These are phyloP conservation scores for Scleromitrula shiraiana DNA, from an alignment of 2,329 filamentous ascomycete species.

Conservation along the genomic window DNA sequence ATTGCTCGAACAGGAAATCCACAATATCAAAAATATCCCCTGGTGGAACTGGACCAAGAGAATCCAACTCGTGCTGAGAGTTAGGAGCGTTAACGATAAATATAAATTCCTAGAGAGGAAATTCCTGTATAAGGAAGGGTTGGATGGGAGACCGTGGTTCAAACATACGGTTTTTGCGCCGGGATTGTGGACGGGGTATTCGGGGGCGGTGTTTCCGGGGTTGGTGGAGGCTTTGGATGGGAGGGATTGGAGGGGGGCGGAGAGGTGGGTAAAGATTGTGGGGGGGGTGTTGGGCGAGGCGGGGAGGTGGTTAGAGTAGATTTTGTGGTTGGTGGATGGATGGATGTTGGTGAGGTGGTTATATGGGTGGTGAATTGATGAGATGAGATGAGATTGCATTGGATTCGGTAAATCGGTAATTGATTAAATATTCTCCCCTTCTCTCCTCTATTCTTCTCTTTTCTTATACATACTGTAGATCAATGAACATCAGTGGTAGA, in stretches of 20 bases:
- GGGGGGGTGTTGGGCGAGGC: constrained; percentile 23
- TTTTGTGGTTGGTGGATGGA: background rate
- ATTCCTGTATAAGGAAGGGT: constrained; percentile 66
- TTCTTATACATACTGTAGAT: too few relatives aligned
- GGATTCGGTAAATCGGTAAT: too few relatives aligned
- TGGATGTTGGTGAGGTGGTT: background rate
- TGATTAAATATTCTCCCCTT: too few relatives aligned
- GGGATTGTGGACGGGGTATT: constrained; percentile 84
- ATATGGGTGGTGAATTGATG: too few relatives aligned
- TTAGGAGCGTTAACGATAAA: constrained; percentile 64
- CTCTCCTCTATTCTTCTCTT: too few relatives aligned
- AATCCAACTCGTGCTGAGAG: too few relatives aligned
- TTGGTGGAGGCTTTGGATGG: constrained; percentile 55
- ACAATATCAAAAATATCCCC: constrained; percentile 48
- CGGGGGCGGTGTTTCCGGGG: constrained; percentile 61
- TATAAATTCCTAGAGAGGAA: constrained; percentile 79
- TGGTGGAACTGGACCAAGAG: constrained; percentile 74
- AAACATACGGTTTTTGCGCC: constrained; percentile 94
- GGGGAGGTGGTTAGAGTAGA: background rate
- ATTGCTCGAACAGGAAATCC: constrained; percentile 34
- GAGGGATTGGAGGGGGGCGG: constrained; percentile 48
- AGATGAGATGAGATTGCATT: too few relatives aligned
- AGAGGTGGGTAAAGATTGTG: constrained; percentile 53
- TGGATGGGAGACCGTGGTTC: constrained; percentile 80
- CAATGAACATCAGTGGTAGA: too few relatives aligned